phyloP scores from a whole-genome alignment of 2,329 filamentous ascomycete species.

The Drechmeria coniospora region DNA sequence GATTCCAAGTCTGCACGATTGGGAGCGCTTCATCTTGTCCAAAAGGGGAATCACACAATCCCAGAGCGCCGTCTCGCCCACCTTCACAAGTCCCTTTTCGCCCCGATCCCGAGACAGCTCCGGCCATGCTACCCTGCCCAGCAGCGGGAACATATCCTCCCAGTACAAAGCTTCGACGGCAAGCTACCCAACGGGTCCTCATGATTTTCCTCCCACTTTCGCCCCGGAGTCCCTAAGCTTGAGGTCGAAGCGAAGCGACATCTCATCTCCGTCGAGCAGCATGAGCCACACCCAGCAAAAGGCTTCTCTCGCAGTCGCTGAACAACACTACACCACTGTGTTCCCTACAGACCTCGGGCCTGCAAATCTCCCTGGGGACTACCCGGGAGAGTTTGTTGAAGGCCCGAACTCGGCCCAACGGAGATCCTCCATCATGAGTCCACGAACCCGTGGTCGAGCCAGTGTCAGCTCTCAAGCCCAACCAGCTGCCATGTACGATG shows the following conservation, averaged over 20 bases:
- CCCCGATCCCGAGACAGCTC: conserved; percentile 23
- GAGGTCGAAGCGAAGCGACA: conserved; percentile 45
- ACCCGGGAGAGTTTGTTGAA: conserved; percentile 40
- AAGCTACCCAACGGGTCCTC: conserved; percentile 28
- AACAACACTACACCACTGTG: conserved; percentile 34
- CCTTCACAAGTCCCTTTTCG: conserved; percentile 38
- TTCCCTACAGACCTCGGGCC: conserved; percentile 41
- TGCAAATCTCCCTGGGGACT: conserved; percentile 37
- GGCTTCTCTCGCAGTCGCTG: conserved; percentile 21
- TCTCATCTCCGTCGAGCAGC: conserved; percentile 43
- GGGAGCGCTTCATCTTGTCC: conserved; percentile 37
- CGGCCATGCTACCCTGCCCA: conserved; percentile 27
- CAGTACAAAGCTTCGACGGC: conserved; percentile 34
- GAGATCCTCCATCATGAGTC: conserved; percentile 40
- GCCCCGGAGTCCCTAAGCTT: conserved; percentile 45
- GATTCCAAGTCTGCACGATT: conserved; percentile 39
- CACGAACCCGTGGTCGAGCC: conserved; percentile 37
- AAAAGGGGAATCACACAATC: conserved; percentile 29
- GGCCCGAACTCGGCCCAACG: conserved; percentile 46
- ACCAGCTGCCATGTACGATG: conserved; percentile 21
- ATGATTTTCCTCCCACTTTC: conserved; percentile 34
- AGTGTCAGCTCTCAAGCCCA: conserved; percentile 37
- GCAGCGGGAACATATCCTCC: conserved; percentile 26
- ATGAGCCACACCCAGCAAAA: conserved; percentile 24
- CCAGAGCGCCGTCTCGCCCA: conserved; percentile 37